Evolutionary conservation across 257 asterid genomes (phyloP).

Genomic region (Solanum corneliomulleri): DNA sequence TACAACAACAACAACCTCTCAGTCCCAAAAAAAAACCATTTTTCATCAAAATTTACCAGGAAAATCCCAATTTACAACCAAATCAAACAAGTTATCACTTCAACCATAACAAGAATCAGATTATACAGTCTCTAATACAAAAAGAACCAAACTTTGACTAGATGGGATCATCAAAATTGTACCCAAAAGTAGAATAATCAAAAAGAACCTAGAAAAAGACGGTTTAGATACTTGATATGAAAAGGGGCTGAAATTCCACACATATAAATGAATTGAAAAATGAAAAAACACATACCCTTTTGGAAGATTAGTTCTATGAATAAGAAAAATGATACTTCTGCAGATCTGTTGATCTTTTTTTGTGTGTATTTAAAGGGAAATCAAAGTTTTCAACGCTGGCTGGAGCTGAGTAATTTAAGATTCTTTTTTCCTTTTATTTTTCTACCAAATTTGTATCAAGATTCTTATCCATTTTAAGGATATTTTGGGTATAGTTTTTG

Average conservation of each 20-base stretch:
- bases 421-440: background rate
- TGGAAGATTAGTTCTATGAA: background rate
- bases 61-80: background rate
- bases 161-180: background rate
- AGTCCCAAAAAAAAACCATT: background rate
- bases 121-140: background rate
- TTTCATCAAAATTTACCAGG: background rate
- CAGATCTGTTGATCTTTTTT: background rate
- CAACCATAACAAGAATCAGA: background rate
- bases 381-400: background rate
- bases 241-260: background rate
- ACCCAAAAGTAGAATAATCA: background rate
- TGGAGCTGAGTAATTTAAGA: background rate
- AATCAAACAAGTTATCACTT: background rate
- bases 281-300: background rate
- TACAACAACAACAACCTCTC: background rate
- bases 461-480: background rate
- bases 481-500: background rate
- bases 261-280: background rate
- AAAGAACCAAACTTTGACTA: background rate
- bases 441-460: background rate
- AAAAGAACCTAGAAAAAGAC: background rate
- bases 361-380: background rate
- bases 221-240: background rate
- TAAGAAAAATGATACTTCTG: background rate